These are phyloP conservation scores for Nematodospora valgi DNA, from an alignment of 805 yeast genomes.

Conservation along the genomic window DNA sequence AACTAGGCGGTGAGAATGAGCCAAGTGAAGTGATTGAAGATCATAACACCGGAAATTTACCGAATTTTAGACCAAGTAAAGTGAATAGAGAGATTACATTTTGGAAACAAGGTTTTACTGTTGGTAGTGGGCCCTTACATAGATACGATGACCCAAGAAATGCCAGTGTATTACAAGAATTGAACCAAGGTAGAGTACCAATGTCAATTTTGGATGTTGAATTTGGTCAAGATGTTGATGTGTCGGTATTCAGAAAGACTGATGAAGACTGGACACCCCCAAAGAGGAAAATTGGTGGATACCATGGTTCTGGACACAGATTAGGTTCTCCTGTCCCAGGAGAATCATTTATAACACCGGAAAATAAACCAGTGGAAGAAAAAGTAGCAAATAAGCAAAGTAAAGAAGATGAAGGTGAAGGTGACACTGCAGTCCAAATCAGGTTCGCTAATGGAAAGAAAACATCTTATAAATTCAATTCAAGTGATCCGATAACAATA, in stretches of 20 bases:
- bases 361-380: constrained; percentile 13
- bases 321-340: constrained; percentile 89
- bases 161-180: constrained; percentile 68
- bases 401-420: constrained; percentile 32
- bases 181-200: constrained; percentile 91
- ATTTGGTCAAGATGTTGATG: constrained; percentile 92
- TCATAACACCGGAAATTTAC: constrained; percentile 57
- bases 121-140: constrained; percentile 84
- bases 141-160: constrained; percentile 93
- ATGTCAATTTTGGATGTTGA: constrained; percentile 74
- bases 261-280: constrained; percentile 82
- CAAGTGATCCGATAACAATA: constrained; percentile 59
- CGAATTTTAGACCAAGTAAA: constrained; percentile 60
- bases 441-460: constrained; percentile 82
- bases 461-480: constrained; percentile 57
- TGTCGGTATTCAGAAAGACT: constrained; percentile 71
- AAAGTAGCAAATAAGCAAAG: constrained; percentile 18
- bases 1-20: constrained; percentile 46
- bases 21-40: constrained; percentile 36
- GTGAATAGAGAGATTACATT: constrained; percentile 83
- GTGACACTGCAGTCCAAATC: constrained; percentile 76
- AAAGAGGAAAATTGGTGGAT: constrained; percentile 59
- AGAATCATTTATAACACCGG: constrained; percentile 43
- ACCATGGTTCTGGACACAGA: constrained; percentile 76
- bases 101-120: constrained; percentile 95